Evolutionary conservation across 2,329 filamentous ascomycete species (phyloP).

Genomic region (Periglandula ipomoeae): DNA sequence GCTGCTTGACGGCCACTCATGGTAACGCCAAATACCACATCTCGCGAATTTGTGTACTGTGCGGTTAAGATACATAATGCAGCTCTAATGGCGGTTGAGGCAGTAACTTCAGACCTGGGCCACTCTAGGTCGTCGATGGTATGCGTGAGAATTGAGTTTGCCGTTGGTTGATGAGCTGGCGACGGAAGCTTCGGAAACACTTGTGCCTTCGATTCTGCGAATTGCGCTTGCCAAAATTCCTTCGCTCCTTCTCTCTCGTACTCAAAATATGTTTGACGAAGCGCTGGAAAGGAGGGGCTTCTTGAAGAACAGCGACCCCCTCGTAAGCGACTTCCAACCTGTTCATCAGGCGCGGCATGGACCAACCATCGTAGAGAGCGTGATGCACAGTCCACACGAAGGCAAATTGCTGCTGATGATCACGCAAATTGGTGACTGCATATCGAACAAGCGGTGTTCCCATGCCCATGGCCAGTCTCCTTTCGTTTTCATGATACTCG

Average conservation of each 20-base stretch:
- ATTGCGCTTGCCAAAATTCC: slow-evolving; percentile 27
- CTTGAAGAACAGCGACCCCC: slow-evolving; percentile 17
- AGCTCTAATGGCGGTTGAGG: slow-evolving; percentile 16
- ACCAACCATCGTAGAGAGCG: slow-evolving; percentile 43
- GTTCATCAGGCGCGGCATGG: slow-evolving; percentile 32
- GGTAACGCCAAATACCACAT: slow-evolving; percentile 20
- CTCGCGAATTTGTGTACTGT: slow-evolving; percentile 23
- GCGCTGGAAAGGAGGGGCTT: slow-evolving; percentile 22
- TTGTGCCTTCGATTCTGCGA: background rate
- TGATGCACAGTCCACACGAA: slow-evolving; percentile 36
- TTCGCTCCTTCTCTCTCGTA: slow-evolving; percentile 25
- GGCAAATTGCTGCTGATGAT: background rate
- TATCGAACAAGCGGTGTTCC: slow-evolving; percentile 13
- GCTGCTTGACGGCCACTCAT: slow-evolving; percentile 18
- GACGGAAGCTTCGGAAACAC: slow-evolving; percentile 2
- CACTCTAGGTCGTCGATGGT: slow-evolving; percentile 3
- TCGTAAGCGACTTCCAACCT: slow-evolving; percentile 28
- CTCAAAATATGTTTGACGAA: slow-evolving; percentile 32
- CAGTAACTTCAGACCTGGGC: slow-evolving; percentile 10
- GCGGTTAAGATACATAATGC: slow-evolving; percentile 25
- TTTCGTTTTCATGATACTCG: slow-evolving; percentile 24
- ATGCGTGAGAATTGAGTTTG: slow-evolving; percentile 3
- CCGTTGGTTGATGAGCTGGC: background rate
- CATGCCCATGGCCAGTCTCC: slow-evolving; percentile 16
- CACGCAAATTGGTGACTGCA: background rate